phyloP scores from a whole-genome alignment of 2,329 filamentous ascomycete genomes.

The Cercospora sojina region DNA sequence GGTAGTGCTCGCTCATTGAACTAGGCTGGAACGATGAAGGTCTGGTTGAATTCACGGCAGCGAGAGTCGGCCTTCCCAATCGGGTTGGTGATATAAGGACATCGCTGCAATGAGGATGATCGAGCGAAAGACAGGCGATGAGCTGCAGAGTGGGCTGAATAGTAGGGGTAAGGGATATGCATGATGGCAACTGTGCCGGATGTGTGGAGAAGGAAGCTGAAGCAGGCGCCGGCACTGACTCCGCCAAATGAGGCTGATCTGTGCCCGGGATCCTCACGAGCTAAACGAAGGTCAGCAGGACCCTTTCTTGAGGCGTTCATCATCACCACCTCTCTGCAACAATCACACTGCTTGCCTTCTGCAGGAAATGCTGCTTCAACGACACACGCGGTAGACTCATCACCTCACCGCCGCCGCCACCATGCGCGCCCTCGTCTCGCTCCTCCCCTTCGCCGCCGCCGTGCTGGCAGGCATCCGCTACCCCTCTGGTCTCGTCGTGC shows the following conservation, averaged over 20 bases:
- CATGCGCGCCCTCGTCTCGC: conserved; percentile 27
- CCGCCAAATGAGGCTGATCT: conserved; percentile 6
- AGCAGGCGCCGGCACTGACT: neutral
- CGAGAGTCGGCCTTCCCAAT: neutral
- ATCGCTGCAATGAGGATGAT: neutral
- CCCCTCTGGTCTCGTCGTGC: conserved; percentile 38
- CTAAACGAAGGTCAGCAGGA: conserved; percentile 5
- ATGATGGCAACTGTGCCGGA: neutral
- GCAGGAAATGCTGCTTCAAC: conserved; percentile 1
- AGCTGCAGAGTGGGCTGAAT: neutral
- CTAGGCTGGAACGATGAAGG: neutral
- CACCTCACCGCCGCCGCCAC: conserved; percentile 9
- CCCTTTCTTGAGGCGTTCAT: conserved; percentile 1
- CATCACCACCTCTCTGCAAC: neutral
- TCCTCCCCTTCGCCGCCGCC: conserved; percentile 22
- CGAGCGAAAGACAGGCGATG: neutral
- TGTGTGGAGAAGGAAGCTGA: neutral
- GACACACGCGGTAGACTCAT: conserved; percentile 13
- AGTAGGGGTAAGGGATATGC: neutral
- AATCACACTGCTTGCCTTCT: neutral
- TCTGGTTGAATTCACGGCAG: neutral
- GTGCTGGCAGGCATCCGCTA: conserved; percentile 17
- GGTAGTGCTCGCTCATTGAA: neutral
- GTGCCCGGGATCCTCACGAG: neutral
- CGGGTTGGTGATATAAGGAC: neutral